phyloP scores from a whole-genome alignment of 257 asterid species.

The Coffea eugenioides region DNA sequence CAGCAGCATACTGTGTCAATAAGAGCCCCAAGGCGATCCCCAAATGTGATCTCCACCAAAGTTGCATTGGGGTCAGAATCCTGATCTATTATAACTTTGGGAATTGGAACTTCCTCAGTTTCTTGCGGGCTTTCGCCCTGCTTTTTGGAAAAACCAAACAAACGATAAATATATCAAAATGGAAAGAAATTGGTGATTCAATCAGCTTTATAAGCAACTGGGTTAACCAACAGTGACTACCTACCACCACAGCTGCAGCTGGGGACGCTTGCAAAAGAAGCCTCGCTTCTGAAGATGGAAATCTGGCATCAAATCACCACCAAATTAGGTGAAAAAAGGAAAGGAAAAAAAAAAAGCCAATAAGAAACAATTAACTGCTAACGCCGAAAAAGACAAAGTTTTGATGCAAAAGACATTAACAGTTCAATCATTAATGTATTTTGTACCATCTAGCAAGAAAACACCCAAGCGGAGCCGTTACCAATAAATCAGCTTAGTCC shows the following conservation, averaged over 20 bases:
- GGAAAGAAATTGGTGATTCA: neutral
- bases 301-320: conserved; percentile 43
- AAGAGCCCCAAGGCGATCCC: conserved; percentile 96
- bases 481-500: neutral
- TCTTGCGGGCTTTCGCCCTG: conserved; percentile 69
- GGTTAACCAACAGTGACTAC: conserved; percentile 13
- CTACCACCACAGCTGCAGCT: conserved; percentile 77
- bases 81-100: conserved; percentile 80
- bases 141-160: conserved; percentile 27
- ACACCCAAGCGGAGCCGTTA: neutral
- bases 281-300: conserved; percentile 39
- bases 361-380: neutral
- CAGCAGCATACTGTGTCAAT: conserved; percentile 66
- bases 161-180: conserved; percentile 7
- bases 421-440: neutral
- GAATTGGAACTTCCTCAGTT: conserved; percentile 63
- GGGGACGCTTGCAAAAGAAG: conserved; percentile 55
- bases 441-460: neutral
- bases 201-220: neutral
- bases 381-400: neutral
- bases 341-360: conserved; percentile 7
- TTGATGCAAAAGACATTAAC: neutral
- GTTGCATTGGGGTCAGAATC: conserved; percentile 92
- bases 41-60: conserved; percentile 84
- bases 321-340: conserved; percentile 14